Evolutionary conservation across 441 rosid genomes (phyloP).

Genomic region (Sinapis alba): DNA sequence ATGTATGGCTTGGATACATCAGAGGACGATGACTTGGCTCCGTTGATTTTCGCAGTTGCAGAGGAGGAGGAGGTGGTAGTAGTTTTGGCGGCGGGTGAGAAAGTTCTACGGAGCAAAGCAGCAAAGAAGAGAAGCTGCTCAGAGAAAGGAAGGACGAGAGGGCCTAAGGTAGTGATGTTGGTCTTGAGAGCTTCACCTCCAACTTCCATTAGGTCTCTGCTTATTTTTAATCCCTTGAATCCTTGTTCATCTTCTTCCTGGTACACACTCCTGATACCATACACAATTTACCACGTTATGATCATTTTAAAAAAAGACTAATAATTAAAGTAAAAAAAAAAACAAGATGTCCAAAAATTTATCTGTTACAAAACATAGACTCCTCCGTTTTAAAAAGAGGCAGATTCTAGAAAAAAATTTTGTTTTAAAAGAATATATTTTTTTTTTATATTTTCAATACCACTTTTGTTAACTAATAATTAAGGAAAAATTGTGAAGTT

Average conservation of each 20-base stretch:
- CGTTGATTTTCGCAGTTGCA: not conserved
- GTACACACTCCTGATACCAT: constrained; percentile 59
- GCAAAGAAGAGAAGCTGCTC: constrained; percentile 88
- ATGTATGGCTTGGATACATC: constrained; percentile 69
- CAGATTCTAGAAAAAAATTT: too few relatives aligned
- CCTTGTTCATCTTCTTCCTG: constrained; percentile 87
- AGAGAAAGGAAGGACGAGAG: constrained; percentile 84
- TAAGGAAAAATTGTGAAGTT: too few relatives aligned
- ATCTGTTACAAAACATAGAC: too few relatives aligned
- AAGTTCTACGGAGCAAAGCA: constrained; percentile 50
- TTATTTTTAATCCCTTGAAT: constrained; percentile 69
- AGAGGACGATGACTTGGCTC: constrained; percentile 35
- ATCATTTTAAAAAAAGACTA: too few relatives aligned
- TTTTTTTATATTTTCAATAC: too few relatives aligned
- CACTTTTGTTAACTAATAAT: too few relatives aligned
- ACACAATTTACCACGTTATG: not conserved
- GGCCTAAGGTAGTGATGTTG: constrained; percentile 92
- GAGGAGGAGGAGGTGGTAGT: constrained; percentile 9
- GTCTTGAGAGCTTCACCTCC: constrained; percentile 91
- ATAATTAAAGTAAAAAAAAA: too few relatives aligned
- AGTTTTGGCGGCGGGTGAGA: constrained; percentile 32
- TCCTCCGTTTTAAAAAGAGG: too few relatives aligned
- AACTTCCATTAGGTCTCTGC: constrained; percentile 77
- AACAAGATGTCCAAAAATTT: too few relatives aligned
- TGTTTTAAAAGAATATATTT: too few relatives aligned